Evolutionary conservation across 2,329 filamentous ascomycete genomes (phyloP).

Genomic region (Arthrobotrys megalospora): DNA sequence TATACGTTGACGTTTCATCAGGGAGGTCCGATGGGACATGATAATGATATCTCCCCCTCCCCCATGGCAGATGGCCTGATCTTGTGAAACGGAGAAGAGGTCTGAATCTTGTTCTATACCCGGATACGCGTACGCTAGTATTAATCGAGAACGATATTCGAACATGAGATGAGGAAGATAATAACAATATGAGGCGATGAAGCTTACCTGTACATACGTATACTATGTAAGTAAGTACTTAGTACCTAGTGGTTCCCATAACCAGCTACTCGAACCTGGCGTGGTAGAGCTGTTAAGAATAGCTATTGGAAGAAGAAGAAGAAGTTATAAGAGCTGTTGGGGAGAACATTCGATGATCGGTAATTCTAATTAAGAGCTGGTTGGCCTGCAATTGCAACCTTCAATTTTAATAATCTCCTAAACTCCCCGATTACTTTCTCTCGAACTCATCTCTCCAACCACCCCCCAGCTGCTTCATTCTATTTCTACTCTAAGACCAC

Average conservation of each 20-base stretch:
- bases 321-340: slow-evolving; percentile 24
- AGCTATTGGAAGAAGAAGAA: neutral
- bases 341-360: slow-evolving; percentile 16
- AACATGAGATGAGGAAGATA: neutral
- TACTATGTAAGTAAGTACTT: neutral
- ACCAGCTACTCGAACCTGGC: slow-evolving; percentile 1
- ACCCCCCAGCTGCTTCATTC: neutral
- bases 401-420: slow-evolving; percentile 35
- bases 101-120: neutral
- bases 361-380: neutral
- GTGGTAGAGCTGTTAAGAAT: neutral
- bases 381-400: neutral
- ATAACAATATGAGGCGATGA: slow-evolving; percentile 6
- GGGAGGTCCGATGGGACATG: neutral
- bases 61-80: too few relatives aligned
- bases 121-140: slow-evolving; percentile 18
- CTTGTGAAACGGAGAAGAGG: neutral
- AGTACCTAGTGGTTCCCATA: neutral
- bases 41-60: too few relatives aligned
- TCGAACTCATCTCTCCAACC: slow-evolving; percentile 2
- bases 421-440: slow-evolving; percentile 10
- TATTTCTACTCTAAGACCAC: neutral
- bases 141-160: neutral
- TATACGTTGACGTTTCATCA: neutral
- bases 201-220: slow-evolving; percentile 15